Base-by-base conservation (phyloP, 495 filamentous ascomycete species). In the Podospora pseudopauciseta region DNA sequence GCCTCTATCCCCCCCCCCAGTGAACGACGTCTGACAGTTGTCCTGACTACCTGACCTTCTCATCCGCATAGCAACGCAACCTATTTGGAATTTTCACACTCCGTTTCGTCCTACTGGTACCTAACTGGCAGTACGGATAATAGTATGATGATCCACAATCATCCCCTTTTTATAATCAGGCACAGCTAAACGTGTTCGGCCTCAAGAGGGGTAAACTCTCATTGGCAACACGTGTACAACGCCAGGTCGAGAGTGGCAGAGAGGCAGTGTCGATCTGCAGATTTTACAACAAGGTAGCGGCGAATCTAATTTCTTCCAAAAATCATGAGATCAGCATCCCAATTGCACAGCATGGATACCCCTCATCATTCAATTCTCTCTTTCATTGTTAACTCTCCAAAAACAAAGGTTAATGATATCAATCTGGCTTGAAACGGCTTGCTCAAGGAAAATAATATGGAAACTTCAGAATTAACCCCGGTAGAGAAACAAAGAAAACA, bases 391-490 rank as follows among this genome's bases (percentile, higher is more conserved):
- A n/a, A 56, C 26, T 67, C 26, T 23, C 53, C 26, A 11, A 6
- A 39, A 27, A 32, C 7, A 49, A 49, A 13, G 13, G 9, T 3
- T 49, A 49, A 49, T 49, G 39, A 49, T 49, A 49, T 49, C 54
- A 65, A 61, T 30, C 34, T 63, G 49, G 16, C 30, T 44, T 63
- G 16, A 61, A 61, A 59, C 56, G 7, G 16, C 13, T 11, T 59
- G 13, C 56, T 15, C 13, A 59, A 27, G n/a, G 15, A 59, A 59
- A 20, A 59, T n/a, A 49, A 49, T 32, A 32, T 32, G 4, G 30
- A 11, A 16, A 49, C 39, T 49, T 49, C 39, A 49, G 15, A 16
- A 49, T 11, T 49, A 49, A 18, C 6, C 15, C 9, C 39, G 15
- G 39, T 49, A 13, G 39, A 13, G 13, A 49, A 23, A 23, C 23